Conservation (phyloP, 2,329 filamentous ascomycete species). For the Arthrobotrys iridis region DNA sequence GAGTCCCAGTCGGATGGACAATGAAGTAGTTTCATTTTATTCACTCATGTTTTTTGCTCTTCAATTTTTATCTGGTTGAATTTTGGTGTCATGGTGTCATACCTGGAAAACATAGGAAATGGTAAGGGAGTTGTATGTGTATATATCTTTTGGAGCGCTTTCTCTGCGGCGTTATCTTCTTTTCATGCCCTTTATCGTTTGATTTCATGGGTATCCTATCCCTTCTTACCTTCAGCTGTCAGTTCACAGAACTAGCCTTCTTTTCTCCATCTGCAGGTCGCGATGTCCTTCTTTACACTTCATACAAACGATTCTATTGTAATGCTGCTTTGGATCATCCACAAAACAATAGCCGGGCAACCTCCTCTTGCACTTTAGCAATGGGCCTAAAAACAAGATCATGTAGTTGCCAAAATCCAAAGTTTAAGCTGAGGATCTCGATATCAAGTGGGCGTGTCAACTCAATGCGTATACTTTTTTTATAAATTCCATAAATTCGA, state of each 20-base stretch:
- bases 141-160: neutral
- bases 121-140: neutral
- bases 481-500: slow-evolving; percentile 29
- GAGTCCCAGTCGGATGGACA: slow-evolving; percentile 43
- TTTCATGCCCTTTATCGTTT: neutral
- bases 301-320: neutral
- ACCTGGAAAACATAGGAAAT: neutral
- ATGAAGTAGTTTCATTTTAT: slow-evolving; percentile 21
- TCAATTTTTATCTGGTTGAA: neutral
- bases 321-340: neutral
- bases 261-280: neutral
- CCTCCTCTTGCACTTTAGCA: too few relatives aligned
- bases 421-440: neutral
- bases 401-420: neutral
- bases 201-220: neutral
- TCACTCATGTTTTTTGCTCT: neutral
- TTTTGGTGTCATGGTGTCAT: slow-evolving; percentile 8
- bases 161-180: slow-evolving; percentile 12
- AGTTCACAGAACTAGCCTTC: neutral
- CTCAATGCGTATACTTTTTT: neutral
- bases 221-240: neutral
- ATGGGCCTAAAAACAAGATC: neutral
- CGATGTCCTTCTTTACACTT: neutral
- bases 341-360: neutral
- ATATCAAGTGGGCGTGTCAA: too few relatives aligned